Evolutionary conservation across 306 rosid genomes (phyloP), one percentile per base, ranked within the genome.

Genomic region (Phaseolus lunatus): DNA sequence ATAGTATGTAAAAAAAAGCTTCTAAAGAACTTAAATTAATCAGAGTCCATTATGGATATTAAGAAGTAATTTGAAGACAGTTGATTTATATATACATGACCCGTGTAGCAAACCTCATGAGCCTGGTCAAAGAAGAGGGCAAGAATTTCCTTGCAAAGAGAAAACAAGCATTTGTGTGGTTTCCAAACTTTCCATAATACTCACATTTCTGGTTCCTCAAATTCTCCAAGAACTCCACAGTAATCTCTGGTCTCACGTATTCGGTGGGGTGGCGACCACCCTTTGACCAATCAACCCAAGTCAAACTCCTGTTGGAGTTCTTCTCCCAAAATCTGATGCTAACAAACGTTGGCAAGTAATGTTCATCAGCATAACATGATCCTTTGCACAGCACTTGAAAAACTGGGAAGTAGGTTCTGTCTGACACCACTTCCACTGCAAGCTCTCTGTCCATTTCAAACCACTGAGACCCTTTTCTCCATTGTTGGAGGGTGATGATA

Each of bases 391-490:
- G 9, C 56, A 81, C 78, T 23, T 70, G 77, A 49, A 91, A 93
- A 1, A 85, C 3, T 2, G 89, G 90, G 87, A 84, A 91, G 63
- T 88, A 86, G 10, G 20, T 82, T 33, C 2, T 69, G 72, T 90
- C 97, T 3, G 92, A 81, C 0, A 90, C 92, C 1, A 91, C 89
- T 47, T 85, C 85, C 4, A 85, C 33, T 4, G 98, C 97, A 1
- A 89, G 85, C 0, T 53, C 72, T 27, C 98, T 69, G 52, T 82
- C 80, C 87, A 93, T 88, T 76, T 93, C 96, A 35, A 94, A 91
- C 97, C 97, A 94, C 9, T 91, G 96, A 0, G 92, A 93, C 5
- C 98, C 98, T 74, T 93, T 93, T 29, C 96, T 72, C 97, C 96
- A 94, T 15, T 94, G 89, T 7, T 15, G 15, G 9, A 90, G 61